Evolutionary conservation across 129 eudicot species (phyloP).

Genomic region (Chrysanthemum seticuspe): DNA sequence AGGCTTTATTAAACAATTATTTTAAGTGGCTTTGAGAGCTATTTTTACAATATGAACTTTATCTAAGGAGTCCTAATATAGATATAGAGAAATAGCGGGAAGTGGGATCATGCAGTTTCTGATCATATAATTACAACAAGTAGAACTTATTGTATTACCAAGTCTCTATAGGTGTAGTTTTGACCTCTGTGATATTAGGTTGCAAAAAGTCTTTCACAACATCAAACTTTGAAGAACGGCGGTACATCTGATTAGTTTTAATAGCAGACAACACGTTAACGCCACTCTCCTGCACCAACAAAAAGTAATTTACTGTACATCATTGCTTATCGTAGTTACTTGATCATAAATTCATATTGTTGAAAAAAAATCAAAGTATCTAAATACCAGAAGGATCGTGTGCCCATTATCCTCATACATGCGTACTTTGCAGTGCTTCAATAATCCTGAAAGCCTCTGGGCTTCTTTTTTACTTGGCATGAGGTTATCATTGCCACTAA

Average conservation of each 20-base stretch:
- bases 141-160: constrained; percentile 34
- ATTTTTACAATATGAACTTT: too few species aligned
- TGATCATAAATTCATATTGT: neutral
- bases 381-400: constrained; percentile 66
- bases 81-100: too few species aligned
- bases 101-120: constrained; percentile 5
- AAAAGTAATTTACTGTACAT: neutral
- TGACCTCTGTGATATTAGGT: constrained; percentile 69
- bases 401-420: constrained; percentile 72
- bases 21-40: too few species aligned
- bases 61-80: too few species aligned
- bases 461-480: constrained; percentile 77
- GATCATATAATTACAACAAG: neutral
- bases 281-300: constrained; percentile 66
- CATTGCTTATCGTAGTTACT: neutral
- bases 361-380: too few species aligned
- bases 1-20: too few species aligned
- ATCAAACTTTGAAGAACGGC: constrained; percentile 60
- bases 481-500: constrained; percentile 79
- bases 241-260: constrained; percentile 56
- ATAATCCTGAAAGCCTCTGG: constrained; percentile 46
- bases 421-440: constrained; percentile 58
- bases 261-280: constrained; percentile 63
- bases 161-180: constrained; percentile 32
- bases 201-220: constrained; percentile 66